Evolutionary conservation across 1,284 basidiomycete species (phyloP).

Genomic region (Rhodofomes roseus): DNA sequence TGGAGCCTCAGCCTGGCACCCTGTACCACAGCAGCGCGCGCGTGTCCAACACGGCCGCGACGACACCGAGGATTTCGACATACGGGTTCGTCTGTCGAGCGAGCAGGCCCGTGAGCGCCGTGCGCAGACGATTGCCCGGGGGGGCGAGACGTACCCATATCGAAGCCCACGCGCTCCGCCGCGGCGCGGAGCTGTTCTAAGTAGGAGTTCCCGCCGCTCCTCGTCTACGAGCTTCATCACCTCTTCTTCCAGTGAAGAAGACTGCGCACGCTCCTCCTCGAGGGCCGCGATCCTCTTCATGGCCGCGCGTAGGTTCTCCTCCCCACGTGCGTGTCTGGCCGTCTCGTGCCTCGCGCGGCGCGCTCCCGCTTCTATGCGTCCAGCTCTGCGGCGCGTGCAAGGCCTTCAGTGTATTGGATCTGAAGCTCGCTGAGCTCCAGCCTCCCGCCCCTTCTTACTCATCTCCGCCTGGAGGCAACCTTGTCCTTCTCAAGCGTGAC

Average conservation of each 20-base stretch:
- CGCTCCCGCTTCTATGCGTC: neutral
- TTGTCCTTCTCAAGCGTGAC: neutral
- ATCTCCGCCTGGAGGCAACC: neutral
- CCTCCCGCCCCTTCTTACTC: neutral
- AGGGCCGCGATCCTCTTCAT: neutral
- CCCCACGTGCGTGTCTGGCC: neutral
- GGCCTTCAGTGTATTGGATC: neutral
- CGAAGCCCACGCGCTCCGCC: neutral
- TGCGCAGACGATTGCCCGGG: neutral
- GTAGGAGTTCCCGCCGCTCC: neutral
- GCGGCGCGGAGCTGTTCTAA: neutral
- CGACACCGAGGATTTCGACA: conserved; percentile 1
- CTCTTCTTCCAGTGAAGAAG: neutral
- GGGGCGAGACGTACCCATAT: neutral
- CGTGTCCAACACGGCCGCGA: neutral
- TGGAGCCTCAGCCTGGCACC: conserved; percentile 1
- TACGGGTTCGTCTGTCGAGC: neutral
- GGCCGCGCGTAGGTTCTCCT: neutral
- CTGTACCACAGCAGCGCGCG: conserved; percentile 2
- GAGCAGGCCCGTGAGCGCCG: neutral
- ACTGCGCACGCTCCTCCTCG: neutral
- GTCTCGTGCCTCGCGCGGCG: neutral
- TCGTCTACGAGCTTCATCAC: neutral
- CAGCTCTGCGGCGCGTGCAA: neutral
- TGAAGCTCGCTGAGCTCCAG: neutral